A percentile compares a stretch with the other conserved stretches of the same genome.
Conservation (phyloP, 1,284 basidiomycete genomes). For the Melampsora abietis-canadensis region DNA sequence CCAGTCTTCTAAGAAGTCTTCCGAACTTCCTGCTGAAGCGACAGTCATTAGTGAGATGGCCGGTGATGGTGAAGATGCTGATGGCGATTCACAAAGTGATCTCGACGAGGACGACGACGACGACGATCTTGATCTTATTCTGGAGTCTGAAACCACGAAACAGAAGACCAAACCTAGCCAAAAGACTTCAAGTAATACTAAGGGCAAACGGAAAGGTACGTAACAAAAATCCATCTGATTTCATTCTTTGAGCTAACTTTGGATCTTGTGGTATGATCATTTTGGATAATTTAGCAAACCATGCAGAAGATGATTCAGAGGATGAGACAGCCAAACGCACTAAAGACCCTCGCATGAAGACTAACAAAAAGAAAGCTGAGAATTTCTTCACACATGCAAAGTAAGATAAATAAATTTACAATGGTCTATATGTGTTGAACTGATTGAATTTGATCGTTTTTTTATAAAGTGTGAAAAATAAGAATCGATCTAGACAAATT, state of each 20-base stretch:
- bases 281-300: background rate
- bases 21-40: background rate
- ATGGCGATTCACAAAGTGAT: background rate
- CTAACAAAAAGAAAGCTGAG: conserved; percentile 38
- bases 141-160: background rate
- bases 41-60: background rate
- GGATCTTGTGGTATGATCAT: background rate
- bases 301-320: background rate
- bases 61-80: background rate
- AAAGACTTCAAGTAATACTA: conserved; percentile 5
- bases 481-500: background rate
- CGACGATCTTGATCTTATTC: conserved; percentile 25
- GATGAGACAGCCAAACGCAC: background rate
- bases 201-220: conserved; percentile 34
- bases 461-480: background rate
- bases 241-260: background rate
- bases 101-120: conserved; percentile 16
- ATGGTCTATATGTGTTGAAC: background rate
- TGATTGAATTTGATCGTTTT: background rate
- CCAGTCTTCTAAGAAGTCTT: background rate
- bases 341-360: conserved; percentile 42
- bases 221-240: background rate
- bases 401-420: background rate
- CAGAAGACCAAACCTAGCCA: background rate
- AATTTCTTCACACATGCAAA: conserved; percentile 42